Evolutionary conservation across 345 rosid genomes (phyloP).

Genomic region (Salix udensis): DNA sequence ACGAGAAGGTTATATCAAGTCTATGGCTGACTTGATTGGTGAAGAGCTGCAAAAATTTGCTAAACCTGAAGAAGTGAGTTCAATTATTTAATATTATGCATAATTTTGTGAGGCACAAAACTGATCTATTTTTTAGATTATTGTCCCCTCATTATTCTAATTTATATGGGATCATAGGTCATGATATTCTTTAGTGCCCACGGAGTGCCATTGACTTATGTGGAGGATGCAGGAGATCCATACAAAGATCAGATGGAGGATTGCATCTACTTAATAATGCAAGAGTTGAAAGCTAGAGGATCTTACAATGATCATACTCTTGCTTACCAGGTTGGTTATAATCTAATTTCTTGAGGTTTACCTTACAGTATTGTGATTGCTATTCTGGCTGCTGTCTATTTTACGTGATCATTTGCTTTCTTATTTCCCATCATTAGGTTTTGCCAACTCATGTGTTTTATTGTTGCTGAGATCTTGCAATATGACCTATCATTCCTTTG

Average conservation of each 20-base stretch:
- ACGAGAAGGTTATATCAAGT: conserved; percentile 71
- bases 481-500: background rate
- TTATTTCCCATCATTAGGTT: background rate
- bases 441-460: background rate
- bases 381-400: background rate
- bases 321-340: conserved; percentile 76
- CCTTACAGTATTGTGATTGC: background rate
- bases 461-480: background rate
- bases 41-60: conserved; percentile 64
- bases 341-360: background rate
- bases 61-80: conserved; percentile 65
- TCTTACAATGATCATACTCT: conserved; percentile 60
- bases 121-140: background rate
- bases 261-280: conserved; percentile 77
- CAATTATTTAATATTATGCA: background rate
- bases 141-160: background rate
- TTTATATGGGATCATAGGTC: conserved; percentile 41
- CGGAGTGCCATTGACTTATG: conserved; percentile 91
- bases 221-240: conserved; percentile 83
- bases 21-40: conserved; percentile 85
- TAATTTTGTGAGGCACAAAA: background rate
- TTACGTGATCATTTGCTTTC: background rate
- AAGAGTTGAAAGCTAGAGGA: conserved; percentile 76
- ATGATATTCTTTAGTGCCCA: conserved; percentile 96
- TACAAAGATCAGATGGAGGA: conserved; percentile 96